phyloP scores from a whole-genome alignment of 768 basidiomycete species.

The Tricholoma hemisulphureum region DNA sequence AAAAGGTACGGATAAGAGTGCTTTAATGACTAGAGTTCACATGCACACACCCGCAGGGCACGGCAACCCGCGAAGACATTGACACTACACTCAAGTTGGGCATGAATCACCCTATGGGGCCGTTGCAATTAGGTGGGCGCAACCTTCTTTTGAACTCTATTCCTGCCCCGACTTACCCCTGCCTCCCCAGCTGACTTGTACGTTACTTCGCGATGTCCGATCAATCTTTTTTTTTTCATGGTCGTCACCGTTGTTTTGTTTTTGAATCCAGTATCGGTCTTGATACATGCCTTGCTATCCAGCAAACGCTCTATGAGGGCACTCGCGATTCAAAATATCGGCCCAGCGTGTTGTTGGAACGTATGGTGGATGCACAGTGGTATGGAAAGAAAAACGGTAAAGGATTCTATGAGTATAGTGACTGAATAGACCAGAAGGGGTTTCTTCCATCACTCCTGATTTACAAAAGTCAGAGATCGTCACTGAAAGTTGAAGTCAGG shows the following conservation, averaged over 20 bases:
- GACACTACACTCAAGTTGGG: conserved; percentile 92
- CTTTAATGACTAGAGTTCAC: not conserved
- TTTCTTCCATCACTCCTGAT: too few relatives aligned
- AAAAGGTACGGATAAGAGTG: conserved; percentile 54
- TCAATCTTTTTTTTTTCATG: conserved; percentile 2
- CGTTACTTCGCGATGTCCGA: conserved; percentile 20
- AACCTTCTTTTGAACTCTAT: not conserved
- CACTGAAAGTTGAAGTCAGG: too few relatives aligned
- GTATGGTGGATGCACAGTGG: conserved; percentile 98
- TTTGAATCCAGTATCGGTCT: conserved; percentile 75
- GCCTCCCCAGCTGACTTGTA: conserved; percentile 52
- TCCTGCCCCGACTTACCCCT: conserved; percentile 3
- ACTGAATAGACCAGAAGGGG: too few relatives aligned
- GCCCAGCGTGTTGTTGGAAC: conserved; percentile 82
- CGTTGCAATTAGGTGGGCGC: conserved; percentile 73
- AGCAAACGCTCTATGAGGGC: conserved; percentile 83
- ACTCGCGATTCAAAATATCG: conserved; percentile 95
- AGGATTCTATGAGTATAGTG: conserved; percentile 87
- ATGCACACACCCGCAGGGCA: conserved; percentile 51
- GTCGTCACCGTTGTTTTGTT: conserved; percentile 1
- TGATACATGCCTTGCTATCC: conserved; percentile 93
- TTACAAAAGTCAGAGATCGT: too few relatives aligned
- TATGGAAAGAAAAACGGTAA: conserved; percentile 89
- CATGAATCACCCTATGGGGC: conserved; percentile 96
- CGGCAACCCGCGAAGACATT: conserved; percentile 92